Evolutionary conservation across 352 stramenopile species (phyloP).

Genomic region (Globisporangium acanthophoron): DNA sequence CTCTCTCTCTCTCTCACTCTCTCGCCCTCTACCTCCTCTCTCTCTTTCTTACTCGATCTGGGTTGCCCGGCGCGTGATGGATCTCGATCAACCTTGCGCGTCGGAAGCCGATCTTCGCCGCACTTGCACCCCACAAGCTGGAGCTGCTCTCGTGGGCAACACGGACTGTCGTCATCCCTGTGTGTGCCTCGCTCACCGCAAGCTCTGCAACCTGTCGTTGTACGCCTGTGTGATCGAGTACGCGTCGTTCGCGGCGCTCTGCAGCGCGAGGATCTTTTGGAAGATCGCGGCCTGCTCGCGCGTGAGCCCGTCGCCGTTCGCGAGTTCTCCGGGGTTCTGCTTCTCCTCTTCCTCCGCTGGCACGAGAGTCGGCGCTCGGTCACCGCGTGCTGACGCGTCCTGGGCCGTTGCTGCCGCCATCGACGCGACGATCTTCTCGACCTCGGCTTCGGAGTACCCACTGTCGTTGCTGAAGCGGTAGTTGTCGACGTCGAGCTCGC

Average conservation of each 20-base stretch:
- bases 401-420: background rate
- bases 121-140: too few relatives aligned
- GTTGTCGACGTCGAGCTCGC: slow-evolving; percentile 8
- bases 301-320: background rate
- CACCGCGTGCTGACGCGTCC: background rate
- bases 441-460: slow-evolving; percentile 7
- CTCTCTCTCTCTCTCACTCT: background rate
- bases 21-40: background rate
- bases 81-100: too few relatives aligned
- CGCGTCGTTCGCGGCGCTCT: slow-evolving; percentile 30
- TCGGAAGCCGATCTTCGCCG: background rate
- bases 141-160: background rate
- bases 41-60: background rate
- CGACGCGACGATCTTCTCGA: slow-evolving; percentile 11
- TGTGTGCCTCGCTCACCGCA: background rate
- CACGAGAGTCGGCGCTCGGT: background rate
- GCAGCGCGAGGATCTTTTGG: slow-evolving; percentile 31
- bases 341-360: slow-evolving; percentile 5
- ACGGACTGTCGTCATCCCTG: too few relatives aligned
- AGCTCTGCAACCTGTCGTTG: slow-evolving; percentile 29
- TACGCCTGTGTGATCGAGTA: slow-evolving; percentile 41
- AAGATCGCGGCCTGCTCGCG: slow-evolving; percentile 14
- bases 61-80: background rate
- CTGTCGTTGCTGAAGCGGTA: slow-evolving; percentile 13
- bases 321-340: background rate